Evolutionary conservation across 305 asterid species (phyloP).

Genomic region (Solanum hybrid): DNA sequence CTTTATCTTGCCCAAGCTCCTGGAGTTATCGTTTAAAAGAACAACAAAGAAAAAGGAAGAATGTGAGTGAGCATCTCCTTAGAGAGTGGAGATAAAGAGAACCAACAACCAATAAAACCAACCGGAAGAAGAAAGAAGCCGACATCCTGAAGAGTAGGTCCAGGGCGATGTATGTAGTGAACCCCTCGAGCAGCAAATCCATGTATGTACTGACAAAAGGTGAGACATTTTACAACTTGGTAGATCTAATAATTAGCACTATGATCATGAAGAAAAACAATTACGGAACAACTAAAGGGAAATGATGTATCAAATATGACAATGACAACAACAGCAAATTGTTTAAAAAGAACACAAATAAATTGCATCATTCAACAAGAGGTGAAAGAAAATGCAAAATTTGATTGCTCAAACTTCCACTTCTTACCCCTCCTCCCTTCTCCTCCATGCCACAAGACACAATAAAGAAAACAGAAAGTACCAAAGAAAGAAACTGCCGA

Average conservation of each 20-base stretch:
- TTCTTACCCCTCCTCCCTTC: too few relatives aligned
- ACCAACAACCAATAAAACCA: slow-evolving; percentile 3
- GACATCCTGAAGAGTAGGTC: slow-evolving; percentile 78
- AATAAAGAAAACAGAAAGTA: too few relatives aligned
- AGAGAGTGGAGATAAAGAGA: not conserved
- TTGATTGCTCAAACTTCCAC: too few relatives aligned
- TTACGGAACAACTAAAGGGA: not conserved
- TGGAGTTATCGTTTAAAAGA: slow-evolving; percentile 6
- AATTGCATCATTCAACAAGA: too few relatives aligned
- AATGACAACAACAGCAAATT: too few relatives aligned
- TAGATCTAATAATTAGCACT: not conserved
- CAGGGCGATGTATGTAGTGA: slow-evolving; percentile 91
- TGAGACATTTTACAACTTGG: not conserved
- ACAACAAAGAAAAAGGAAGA: slow-evolving; percentile 10
- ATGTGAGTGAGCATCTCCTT: not conserved
- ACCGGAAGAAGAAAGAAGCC: slow-evolving; percentile 94
- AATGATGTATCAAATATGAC: not conserved
- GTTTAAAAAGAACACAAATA: too few relatives aligned
- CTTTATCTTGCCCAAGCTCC: slow-evolving; percentile 87
- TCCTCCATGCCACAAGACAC: too few relatives aligned
- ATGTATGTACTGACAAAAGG: slow-evolving; percentile 61
- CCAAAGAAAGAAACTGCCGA: too few relatives aligned
- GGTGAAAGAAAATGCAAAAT: too few relatives aligned
- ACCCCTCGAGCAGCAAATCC: slow-evolving; percentile 95
- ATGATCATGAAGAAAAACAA: not conserved